Conservation (phyloP, 192 early-diverging fungal genomes). For the Jimgerdemannia lactiflua region DNA sequence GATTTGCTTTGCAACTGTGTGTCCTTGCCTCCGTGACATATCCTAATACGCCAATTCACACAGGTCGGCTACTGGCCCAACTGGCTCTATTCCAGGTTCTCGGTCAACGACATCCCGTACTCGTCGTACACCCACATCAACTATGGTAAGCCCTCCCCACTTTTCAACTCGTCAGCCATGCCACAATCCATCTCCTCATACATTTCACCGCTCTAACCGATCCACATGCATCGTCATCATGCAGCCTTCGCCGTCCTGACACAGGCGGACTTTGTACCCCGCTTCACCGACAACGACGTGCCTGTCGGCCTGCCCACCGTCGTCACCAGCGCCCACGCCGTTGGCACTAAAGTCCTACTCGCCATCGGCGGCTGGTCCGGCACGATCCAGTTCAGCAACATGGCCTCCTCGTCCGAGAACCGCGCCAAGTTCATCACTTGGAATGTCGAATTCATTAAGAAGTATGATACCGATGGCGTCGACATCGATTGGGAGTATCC, state of each 20-base stretch:
- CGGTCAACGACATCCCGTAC: slow-evolving; percentile 17
- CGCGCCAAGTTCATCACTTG: slow-evolving; percentile 55
- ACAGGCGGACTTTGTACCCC: slow-evolving; percentile 34
- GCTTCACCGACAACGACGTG: slow-evolving; percentile 26
- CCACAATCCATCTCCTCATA: not conserved
- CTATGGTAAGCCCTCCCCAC: slow-evolving; percentile 24
- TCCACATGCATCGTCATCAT: not conserved
- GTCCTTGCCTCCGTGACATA: no score
- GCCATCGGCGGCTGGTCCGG: slow-evolving; percentile 78
- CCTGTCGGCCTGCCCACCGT: slow-evolving; percentile 34
- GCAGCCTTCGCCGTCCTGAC: slow-evolving; percentile 49
- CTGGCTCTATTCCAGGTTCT: slow-evolving; percentile 35
- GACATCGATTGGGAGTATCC: slow-evolving; percentile 70
- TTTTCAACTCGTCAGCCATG: not conserved
- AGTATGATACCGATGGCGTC: slow-evolving; percentile 60
- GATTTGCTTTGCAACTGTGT: no score
- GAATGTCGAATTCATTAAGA: slow-evolving; percentile 48
- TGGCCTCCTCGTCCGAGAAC: slow-evolving; percentile 45
- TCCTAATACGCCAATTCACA: not conserved
- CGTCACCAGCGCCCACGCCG: slow-evolving; percentile 39
- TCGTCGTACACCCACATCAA: slow-evolving; percentile 37
- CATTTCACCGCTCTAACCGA: not conserved
- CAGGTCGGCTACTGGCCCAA: slow-evolving; percentile 30
- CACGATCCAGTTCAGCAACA: slow-evolving; percentile 56
- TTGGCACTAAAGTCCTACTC: slow-evolving; percentile 51